These are phyloP conservation scores for Trichoderma arundinaceum DNA, from an alignment of 2,329 filamentous ascomycete species.

Conservation along the genomic window DNA sequence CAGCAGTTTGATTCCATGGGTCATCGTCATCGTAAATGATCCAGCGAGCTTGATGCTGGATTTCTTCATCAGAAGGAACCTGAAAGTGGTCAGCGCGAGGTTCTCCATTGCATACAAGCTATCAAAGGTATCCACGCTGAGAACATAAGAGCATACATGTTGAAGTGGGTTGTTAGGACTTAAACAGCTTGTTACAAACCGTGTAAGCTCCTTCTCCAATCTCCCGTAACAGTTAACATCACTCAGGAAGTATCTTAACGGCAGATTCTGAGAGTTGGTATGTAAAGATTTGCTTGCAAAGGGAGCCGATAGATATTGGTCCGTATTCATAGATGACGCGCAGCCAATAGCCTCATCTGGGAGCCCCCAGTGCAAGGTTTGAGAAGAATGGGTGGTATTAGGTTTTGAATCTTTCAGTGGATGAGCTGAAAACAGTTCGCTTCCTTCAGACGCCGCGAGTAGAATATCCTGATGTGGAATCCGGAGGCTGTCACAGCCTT, in stretches of 20 bases:
- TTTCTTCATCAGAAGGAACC: conserved; percentile 12
- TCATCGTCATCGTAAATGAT: conserved; percentile 25
- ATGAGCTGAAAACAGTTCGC: neutral
- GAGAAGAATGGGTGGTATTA: neutral
- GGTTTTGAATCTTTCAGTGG: neutral
- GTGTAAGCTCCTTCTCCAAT: conserved; percentile 18
- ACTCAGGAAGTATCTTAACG: conserved; percentile 16
- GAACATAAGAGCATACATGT: neutral
- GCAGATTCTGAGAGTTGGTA: neutral
- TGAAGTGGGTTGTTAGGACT: conserved; percentile 24
- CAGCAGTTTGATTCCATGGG: conserved; percentile 28
- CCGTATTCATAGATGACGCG: neutral
- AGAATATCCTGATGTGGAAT: neutral
- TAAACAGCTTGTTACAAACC: conserved; percentile 20
- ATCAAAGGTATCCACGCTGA: too few species aligned
- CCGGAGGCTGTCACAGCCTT: neutral
- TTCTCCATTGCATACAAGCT: neutral
- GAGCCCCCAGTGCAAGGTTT: conserved; percentile 9
- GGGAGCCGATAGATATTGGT: neutral
- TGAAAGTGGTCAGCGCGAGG: neutral
- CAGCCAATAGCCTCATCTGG: neutral
- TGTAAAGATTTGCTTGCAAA: neutral
- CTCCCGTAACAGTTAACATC: conserved; percentile 24
- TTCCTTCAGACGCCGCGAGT: neutral
- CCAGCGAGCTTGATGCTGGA: conserved; percentile 23